Evolutionary conservation across 805 yeast genomes (phyloP).

Genomic region (Peterozyma toletana): DNA sequence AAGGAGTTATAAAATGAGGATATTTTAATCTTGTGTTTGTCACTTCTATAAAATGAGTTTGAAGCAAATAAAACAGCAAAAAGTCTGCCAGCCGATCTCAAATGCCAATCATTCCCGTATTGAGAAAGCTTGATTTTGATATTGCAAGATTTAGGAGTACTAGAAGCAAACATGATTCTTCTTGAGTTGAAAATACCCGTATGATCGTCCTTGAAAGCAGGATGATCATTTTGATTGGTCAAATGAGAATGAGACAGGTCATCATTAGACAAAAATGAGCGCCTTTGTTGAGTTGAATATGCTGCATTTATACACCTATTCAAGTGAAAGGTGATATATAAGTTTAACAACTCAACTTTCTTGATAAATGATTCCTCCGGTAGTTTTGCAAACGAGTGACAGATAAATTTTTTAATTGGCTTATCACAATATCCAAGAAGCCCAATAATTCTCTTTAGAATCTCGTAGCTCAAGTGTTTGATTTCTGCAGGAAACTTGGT

Average conservation of each 20-base stretch:
- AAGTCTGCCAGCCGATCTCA: conserved; percentile 57
- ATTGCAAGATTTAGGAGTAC: conserved; percentile 11
- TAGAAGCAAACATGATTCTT: conserved; percentile 1
- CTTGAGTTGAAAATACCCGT: not conserved
- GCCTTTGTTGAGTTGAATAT: not conserved
- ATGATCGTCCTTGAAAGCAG: not conserved
- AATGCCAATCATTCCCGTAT: conserved; percentile 80
- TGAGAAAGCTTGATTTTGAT: conserved; percentile 41
- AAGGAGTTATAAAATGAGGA: conserved; percentile 69
- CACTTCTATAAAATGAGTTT: conserved; percentile 27
- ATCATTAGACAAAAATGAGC: not conserved
- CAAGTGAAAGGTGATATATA: conserved; percentile 73
- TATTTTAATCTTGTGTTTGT: conserved; percentile 21
- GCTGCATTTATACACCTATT: conserved; percentile 39
- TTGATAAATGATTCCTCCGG: conserved; percentile 33
- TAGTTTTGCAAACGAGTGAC: conserved; percentile 45
- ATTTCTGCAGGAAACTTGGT: conserved; percentile 35
- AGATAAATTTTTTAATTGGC: conserved; percentile 32
- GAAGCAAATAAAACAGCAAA: conserved; percentile 50
- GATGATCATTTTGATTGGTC: not conserved
- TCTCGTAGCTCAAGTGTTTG: conserved; percentile 53
- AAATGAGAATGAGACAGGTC: not conserved
- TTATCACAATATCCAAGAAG: conserved; percentile 46
- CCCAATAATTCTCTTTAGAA: conserved; percentile 65
- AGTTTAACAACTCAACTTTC: conserved; percentile 63